phyloP scores from a whole-genome alignment of 108 stramenopile species.

The Hondaea fermentalgiana region DNA sequence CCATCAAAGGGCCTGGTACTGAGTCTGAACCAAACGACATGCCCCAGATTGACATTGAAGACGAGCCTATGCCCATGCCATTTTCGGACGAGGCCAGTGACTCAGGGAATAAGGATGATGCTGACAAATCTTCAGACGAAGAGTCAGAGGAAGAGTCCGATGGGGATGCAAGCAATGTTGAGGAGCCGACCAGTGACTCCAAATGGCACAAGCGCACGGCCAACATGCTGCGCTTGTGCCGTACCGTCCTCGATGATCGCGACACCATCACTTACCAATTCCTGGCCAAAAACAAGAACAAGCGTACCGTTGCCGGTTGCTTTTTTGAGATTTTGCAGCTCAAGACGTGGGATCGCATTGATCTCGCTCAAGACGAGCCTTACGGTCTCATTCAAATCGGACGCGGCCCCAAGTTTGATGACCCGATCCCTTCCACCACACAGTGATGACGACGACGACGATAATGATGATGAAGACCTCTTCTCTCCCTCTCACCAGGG shows the following conservation, averaged over 20 bases:
- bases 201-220: constrained; percentile 86
- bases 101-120: neutral
- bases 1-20: too few relatives aligned
- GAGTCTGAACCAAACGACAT: neutral
- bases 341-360: constrained; percentile 95
- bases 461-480: too few relatives aligned
- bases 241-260: neutral
- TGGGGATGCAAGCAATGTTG: constrained; percentile 40
- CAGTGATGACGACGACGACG: neutral
- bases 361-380: constrained; percentile 70
- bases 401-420: constrained; percentile 49
- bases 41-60: neutral
- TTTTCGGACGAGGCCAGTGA: constrained; percentile 40
- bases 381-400: constrained; percentile 77
- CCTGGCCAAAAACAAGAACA: constrained; percentile 54
- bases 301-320: constrained; percentile 68
- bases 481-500: too few relatives aligned
- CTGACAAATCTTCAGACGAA: constrained; percentile 16
- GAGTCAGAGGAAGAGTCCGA: neutral
- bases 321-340: constrained; percentile 87
- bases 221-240: constrained; percentile 41
- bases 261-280: constrained; percentile 54
- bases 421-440: neutral
- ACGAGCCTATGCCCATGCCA: neutral
- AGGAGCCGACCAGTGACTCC: constrained; percentile 25